These are phyloP conservation scores for Cystoisospora suis DNA, from an alignment of 169 alveolate species.

Conservation along the genomic window DNA sequence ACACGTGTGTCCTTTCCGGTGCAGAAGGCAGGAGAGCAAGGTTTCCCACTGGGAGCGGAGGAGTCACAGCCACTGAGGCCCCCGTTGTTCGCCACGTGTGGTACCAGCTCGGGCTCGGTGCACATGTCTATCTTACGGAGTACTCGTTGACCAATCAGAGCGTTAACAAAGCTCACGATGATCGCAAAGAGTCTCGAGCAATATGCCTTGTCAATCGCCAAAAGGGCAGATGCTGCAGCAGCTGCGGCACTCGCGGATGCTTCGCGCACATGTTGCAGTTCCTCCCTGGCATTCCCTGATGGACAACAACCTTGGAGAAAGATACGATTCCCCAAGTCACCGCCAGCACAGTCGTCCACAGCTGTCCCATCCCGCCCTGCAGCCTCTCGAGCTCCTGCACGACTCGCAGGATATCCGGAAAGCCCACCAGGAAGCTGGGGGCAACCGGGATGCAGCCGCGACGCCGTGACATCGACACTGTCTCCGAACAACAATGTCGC, in stretches of 20 bases:
- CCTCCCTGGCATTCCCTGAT: neutral
- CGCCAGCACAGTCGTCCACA: too few relatives aligned
- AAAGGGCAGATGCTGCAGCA: conserved; percentile 8
- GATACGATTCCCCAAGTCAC: too few relatives aligned
- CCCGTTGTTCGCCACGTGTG: too few relatives aligned
- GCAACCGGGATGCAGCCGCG: too few relatives aligned
- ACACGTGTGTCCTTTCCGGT: neutral
- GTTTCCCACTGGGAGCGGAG: neutral
- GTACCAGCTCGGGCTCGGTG: neutral
- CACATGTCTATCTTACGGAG: neutral
- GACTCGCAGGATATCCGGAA: too few relatives aligned
- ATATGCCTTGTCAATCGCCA: neutral
- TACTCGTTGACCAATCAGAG: conserved; percentile 1
- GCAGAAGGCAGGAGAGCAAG: neutral
- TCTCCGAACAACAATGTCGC: too few relatives aligned
- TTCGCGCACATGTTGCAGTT: neutral
- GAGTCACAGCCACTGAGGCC: too few relatives aligned
- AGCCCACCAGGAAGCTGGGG: too few relatives aligned
- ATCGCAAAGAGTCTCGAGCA: neutral
- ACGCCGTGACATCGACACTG: too few relatives aligned
- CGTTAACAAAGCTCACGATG: neutral
- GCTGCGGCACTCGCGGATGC: conserved; percentile 9
- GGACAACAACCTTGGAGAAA: too few relatives aligned
- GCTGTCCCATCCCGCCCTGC: too few relatives aligned
- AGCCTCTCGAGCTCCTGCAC: too few relatives aligned